Base-by-base conservation (phyloP, 805 yeast species). In the Lipomyces spencermartinsiae region DNA sequence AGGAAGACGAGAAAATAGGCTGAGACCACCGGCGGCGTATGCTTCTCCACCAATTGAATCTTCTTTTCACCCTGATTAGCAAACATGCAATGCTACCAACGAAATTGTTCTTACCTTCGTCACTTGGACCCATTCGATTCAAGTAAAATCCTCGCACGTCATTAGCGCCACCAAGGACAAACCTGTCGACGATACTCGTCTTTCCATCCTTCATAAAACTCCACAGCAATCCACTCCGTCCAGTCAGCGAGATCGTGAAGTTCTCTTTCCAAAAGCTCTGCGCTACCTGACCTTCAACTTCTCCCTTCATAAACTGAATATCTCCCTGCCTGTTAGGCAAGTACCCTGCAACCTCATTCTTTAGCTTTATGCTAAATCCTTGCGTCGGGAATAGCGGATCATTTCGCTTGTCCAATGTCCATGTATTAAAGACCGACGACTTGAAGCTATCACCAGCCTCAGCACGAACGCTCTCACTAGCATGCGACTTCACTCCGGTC, bases 81-180 rank as follows among this genome's bases (percentile, higher is more conserved):
- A 12, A 29, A 22, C 60, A 14, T 57, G 34, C 7, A 1, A 5
- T n/a, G 60, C 19, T 12, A 34, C 39, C 46, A n/a, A 33, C 35
- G 8, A 33, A 10, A 37, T 14, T 14, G 5, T 5, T 37, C 66
- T 51, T 55, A 59, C 69, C 70, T 3, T 79, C 78, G 64, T 85
- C 86, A 66, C 86, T 82, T 1, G 89, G 87, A 14, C 95, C 93
- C 46, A 90, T 77, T 0, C 91, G 86, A 80, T 89, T 89, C 63
- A 84, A 80, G 43, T 85, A 82, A 75, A 90, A 91, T 0, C 93
- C 92, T 66, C 90, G 82, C 35, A 92, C 86, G 63, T 89, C 89
- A 64, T 87, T 84, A 14, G 88, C 85, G 0, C 97, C 97, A 19
- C 97, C 97, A 58, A 91, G 81, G 74, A 88, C 91, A 76, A 93